Evolutionary conservation across 441 rosid species (phyloP).

Genomic region (Gossypium gossypioides): DNA sequence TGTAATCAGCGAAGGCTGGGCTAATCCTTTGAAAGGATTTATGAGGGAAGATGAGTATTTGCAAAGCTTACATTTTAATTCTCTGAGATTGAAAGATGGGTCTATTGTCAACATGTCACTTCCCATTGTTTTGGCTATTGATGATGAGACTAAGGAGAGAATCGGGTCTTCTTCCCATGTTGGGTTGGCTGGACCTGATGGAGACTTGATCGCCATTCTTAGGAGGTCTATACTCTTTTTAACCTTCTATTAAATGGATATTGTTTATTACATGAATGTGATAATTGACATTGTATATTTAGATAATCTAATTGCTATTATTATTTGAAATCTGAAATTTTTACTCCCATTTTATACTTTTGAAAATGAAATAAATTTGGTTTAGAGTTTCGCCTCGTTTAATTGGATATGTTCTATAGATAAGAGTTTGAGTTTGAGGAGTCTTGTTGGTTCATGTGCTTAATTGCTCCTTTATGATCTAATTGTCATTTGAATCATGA

Average conservation of each 20-base stretch:
- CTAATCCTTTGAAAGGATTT: slow-evolving; percentile 83
- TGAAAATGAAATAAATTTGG: not conserved
- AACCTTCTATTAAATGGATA: not conserved
- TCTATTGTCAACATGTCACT: slow-evolving; percentile 73
- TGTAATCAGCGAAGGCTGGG: slow-evolving; percentile 93
- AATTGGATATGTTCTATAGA: not conserved
- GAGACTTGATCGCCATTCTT: slow-evolving; percentile 55
- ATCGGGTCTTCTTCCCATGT: slow-evolving; percentile 52
- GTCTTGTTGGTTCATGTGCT: not conserved
- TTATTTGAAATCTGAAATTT: not conserved
- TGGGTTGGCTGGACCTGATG: slow-evolving; percentile 48
- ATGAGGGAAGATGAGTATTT: slow-evolving; percentile 87
- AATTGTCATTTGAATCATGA: not conserved
- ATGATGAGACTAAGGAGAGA: slow-evolving; percentile 56
- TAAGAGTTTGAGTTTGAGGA: not conserved
- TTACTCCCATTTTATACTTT: too few relatives aligned
- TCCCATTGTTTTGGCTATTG: slow-evolving; percentile 86
- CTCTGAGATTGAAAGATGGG: slow-evolving; percentile 47
- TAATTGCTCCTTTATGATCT: not conserved
- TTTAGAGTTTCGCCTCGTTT: not conserved
- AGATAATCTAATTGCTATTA: not conserved
- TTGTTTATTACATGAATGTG: not conserved
- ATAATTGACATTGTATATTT: not conserved
- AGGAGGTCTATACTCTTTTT: slow-evolving; percentile 36
- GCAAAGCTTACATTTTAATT: slow-evolving; percentile 82